Evolutionary conservation across 192 early-diverging fungal genomes (phyloP), one percentile per base, ranked within the genome.

Genomic region (Phycomyces blakesleeanus): DNA sequence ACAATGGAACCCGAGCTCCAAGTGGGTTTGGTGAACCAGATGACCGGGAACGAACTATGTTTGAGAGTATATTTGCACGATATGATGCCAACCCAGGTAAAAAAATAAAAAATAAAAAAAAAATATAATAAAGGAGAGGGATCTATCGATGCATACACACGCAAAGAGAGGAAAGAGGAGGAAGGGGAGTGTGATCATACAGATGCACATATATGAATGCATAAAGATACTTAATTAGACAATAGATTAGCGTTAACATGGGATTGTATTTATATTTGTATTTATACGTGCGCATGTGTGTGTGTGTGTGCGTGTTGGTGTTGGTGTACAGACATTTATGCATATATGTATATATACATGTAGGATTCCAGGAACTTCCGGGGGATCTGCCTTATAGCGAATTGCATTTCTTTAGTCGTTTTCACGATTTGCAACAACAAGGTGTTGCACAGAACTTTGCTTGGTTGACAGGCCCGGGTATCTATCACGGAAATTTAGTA

Each of bases 381-480:
- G 83, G 83, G 0, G 79, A 80, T 42, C 61, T 82, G 42, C 73
- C 68, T 61, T 76, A 76, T 34, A 83, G 81, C 20, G 81, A 85
- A 24, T 64, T 92, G 9, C 83, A 88, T 21, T 87, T 92, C 55
- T 91, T 83, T 71, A 85, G 83, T 55, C 81, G 73, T 11, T 89
- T 76, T 64, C 76, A 91, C 58, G 86, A 88, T 56, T 69, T 82
- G 21, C 85, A 85, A n/a, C 75, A 79, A 27, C 85, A 82, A 53
- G 83, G 84, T 18, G 66, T 81, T 15, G 87, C 89, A 1, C 85
- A 91, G 57, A 85, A 83, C 27, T 95, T 96, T 84, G 90, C 89
- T 2, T 98, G 96, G 96, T 63, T 93, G 61, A 96, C 95, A 3
- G 86, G 79, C 0, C 85, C 93, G 47, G 96, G 96, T 54, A 83